These are phyloP conservation scores for Aschersonia sp. DNA, from an alignment of 2,329 filamentous ascomycete species.

Conservation along the genomic window DNA sequence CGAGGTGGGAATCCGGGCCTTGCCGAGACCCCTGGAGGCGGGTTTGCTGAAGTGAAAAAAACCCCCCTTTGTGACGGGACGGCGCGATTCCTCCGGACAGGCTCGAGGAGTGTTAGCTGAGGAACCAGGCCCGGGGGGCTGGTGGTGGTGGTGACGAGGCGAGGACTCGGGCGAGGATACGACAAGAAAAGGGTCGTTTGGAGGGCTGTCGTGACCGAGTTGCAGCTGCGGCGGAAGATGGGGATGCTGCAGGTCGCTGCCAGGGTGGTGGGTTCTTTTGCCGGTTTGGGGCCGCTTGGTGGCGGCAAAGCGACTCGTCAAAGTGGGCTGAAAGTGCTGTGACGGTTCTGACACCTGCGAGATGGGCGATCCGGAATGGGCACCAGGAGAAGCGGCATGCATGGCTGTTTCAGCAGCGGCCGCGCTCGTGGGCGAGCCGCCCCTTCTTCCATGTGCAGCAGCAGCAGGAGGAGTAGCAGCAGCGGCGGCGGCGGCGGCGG, in stretches of 20 bases:
- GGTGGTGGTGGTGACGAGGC: slow-evolving; percentile 3
- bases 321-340: slow-evolving; percentile 22
- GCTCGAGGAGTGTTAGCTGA: background rate
- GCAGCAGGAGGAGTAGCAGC: background rate
- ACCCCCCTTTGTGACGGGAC: slow-evolving; percentile 29
- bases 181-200: slow-evolving; percentile 10
- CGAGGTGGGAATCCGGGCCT: slow-evolving; percentile 11
- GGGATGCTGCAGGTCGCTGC: slow-evolving; percentile 8
- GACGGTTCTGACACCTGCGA: slow-evolving; percentile 1
- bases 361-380: slow-evolving; percentile 19
- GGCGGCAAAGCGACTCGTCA: slow-evolving; percentile 25
- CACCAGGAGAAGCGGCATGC: slow-evolving; percentile 1
- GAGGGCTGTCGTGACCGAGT: slow-evolving; percentile 10
- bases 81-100: slow-evolving; percentile 1
- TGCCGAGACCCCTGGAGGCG: slow-evolving; percentile 25
- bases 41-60: slow-evolving; percentile 38
- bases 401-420: slow-evolving; percentile 4
- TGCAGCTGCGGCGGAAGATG: slow-evolving; percentile 5
- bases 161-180: slow-evolving; percentile 11
- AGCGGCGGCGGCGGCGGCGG: background rate
- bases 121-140: slow-evolving; percentile 4
- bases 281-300: slow-evolving; percentile 10
- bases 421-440: background rate
- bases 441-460: background rate
- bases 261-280: slow-evolving; percentile 5